Conservation (phyloP, 139 green algal genomes). For the Dunaliella primolecta region DNA sequence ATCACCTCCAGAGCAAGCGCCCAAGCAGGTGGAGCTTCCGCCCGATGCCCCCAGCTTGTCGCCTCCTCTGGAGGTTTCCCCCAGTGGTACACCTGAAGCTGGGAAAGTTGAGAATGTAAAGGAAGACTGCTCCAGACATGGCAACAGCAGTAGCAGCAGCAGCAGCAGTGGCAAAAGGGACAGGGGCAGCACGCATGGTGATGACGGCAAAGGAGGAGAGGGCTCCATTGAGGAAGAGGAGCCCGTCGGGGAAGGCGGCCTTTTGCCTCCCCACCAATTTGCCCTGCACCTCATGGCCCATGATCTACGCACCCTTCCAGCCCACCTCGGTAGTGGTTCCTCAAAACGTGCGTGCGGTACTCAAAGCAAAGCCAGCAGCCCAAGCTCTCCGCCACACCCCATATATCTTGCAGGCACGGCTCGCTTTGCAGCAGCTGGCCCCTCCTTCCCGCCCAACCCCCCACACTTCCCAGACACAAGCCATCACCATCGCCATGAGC, state of each 20-base stretch:
- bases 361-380: not conserved
- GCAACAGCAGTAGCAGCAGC: not conserved
- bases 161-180: not conserved
- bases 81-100: too few relatives aligned
- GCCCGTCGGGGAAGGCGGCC: not conserved
- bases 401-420: too few relatives aligned
- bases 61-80: too few relatives aligned
- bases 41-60: too few relatives aligned
- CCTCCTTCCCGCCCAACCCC: not conserved
- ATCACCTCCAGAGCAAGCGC: not conserved
- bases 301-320: conserved; percentile 32
- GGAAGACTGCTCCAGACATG: too few relatives aligned
- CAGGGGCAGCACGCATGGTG: too few relatives aligned
- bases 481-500: not conserved
- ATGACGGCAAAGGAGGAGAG: not conserved
- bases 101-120: too few relatives aligned
- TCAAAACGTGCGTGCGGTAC: not conserved
- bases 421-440: not conserved
- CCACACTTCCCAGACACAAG: not conserved
- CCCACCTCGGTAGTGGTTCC: conserved; percentile 10
- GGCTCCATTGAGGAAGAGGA: not conserved
- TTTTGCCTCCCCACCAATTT: conserved; percentile 37
- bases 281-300: conserved; percentile 37
- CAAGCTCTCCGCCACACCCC: too few relatives aligned
- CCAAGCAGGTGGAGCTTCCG: not conserved